These are phyloP conservation scores for Fragosphaeria purpurea DNA, from an alignment of 2,329 filamentous ascomycete species.

Conservation along the genomic window DNA sequence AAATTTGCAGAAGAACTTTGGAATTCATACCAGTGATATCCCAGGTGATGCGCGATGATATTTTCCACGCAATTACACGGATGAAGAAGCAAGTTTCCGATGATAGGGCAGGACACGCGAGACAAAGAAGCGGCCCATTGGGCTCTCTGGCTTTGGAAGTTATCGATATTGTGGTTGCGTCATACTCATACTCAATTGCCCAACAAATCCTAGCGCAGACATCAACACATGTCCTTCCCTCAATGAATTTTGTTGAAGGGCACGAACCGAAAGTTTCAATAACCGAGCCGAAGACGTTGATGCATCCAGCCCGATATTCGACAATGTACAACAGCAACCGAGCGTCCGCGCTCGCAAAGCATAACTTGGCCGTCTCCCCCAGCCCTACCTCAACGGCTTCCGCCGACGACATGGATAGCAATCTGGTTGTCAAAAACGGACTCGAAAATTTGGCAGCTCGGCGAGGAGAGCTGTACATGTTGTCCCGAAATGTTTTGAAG, in stretches of 20 bases:
- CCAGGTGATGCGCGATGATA: slow-evolving; percentile 68
- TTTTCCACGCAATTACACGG: slow-evolving; percentile 47
- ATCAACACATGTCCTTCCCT: slow-evolving; percentile 53
- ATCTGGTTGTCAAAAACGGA: slow-evolving; percentile 41
- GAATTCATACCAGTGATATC: slow-evolving; percentile 77
- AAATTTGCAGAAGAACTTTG: slow-evolving; percentile 72
- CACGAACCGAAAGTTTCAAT: slow-evolving; percentile 53
- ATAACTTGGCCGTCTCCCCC: slow-evolving; percentile 32
- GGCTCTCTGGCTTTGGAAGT: slow-evolving; percentile 29
- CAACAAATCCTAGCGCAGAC: slow-evolving; percentile 71
- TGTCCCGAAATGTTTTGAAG: slow-evolving; percentile 73
- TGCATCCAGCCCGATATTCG: slow-evolving; percentile 55
- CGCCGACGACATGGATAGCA: too few relatives aligned
- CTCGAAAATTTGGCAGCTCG: slow-evolving; percentile 73
- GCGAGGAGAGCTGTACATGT: slow-evolving; percentile 69
- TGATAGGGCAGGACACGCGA: too few relatives aligned
- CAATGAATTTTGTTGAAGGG: slow-evolving; percentile 43
- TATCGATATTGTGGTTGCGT: slow-evolving; percentile 65
- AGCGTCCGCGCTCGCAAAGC: too few relatives aligned
- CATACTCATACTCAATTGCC: slow-evolving; percentile 67
- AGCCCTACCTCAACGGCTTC: slow-evolving; percentile 21
- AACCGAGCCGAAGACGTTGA: slow-evolving; percentile 59
- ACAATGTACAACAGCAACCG: slow-evolving; percentile 33
- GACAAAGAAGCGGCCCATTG: too few relatives aligned
- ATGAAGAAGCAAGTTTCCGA: slow-evolving; percentile 17